These are phyloP conservation scores for Butyriboletus loyo DNA, from an alignment of 768 basidiomycete genomes.

Conservation along the genomic window DNA sequence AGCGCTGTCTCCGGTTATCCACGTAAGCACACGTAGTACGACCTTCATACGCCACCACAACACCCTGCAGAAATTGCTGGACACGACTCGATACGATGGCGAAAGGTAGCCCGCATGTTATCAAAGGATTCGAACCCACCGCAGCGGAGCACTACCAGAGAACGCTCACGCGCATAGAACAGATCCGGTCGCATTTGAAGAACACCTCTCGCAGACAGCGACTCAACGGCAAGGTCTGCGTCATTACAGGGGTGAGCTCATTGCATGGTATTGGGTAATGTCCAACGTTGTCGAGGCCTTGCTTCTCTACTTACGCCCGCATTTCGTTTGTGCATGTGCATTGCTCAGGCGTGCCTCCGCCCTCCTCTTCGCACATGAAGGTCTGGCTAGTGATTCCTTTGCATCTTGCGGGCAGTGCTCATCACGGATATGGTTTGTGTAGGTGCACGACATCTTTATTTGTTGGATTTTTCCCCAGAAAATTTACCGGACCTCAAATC, in stretches of 20 bases:
- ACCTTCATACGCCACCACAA: neutral
- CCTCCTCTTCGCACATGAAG: constrained; percentile 77
- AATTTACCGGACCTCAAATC: constrained; percentile 71
- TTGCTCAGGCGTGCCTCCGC: constrained; percentile 64
- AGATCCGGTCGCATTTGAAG: constrained; percentile 66
- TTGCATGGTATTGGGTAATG: constrained; percentile 82
- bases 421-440: neutral
- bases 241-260: constrained; percentile 87
- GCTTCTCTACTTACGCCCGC: constrained; percentile 11
- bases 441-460: constrained; percentile 78
- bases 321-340: neutral
- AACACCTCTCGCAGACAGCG: constrained; percentile 49
- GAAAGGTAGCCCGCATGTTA: constrained; percentile 7
- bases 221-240: constrained; percentile 75
- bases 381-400: constrained; percentile 33
- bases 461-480: constrained; percentile 65
- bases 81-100: constrained; percentile 13
- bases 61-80: neutral
- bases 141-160: constrained; percentile 54
- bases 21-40: too few species aligned
- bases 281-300: constrained; percentile 6
- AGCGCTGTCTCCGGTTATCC: neutral
- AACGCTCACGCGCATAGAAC: constrained; percentile 63
- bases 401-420: constrained; percentile 1
- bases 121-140: constrained; percentile 12